Base-by-base conservation (phyloP, 164 flowering plant species). In the Santalum album region DNA sequence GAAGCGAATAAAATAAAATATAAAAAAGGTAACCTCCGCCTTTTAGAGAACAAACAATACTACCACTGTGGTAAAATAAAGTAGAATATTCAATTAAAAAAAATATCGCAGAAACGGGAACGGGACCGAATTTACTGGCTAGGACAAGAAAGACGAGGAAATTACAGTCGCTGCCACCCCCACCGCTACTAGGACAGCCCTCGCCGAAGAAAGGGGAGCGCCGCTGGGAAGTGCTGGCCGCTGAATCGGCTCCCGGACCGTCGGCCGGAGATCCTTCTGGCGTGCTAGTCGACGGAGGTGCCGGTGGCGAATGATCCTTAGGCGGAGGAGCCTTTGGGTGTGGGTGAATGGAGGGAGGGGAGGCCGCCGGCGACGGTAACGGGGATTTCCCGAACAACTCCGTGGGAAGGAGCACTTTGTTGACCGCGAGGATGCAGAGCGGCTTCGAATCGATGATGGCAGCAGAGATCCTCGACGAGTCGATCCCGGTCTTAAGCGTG, bases 301-400 rank as follows among this genome's bases (percentile, higher is more conserved):
- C 74, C 0, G 79, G 76, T 0, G 85, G 81, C 14, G 83, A 72
- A 0, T 67, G 40, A 0, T 44, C 42, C 12, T 44, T 21, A 0
- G 90, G 79, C 0, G 81, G 48, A 9, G 88, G 83, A 1, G 82
- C 69, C 11, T 51, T 6, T 21, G 20, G 20, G 14, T 10, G 42
- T 0, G 34, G 4, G 6, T 29, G 6, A 4, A 9, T 9, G 6
- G 42, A 0, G 1, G 4, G 16, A 14, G 42, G 50, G 7, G 88
- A 80, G 0, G 82, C 70, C 11, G 50, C 45, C 21, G 45, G 40
- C 16, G 34, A 29, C 16, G 95, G 88, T 0, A 90, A 51, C 1
- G 95, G 88, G 0, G 96, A 49, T 14, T 59, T 62, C 0, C 88
- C 89, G 61, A 86, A 91, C 39, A 91, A 55, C 75, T 82, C 96